Conservation (phyloP, 768 basidiomycete species). For the Suillus paluster region DNA sequence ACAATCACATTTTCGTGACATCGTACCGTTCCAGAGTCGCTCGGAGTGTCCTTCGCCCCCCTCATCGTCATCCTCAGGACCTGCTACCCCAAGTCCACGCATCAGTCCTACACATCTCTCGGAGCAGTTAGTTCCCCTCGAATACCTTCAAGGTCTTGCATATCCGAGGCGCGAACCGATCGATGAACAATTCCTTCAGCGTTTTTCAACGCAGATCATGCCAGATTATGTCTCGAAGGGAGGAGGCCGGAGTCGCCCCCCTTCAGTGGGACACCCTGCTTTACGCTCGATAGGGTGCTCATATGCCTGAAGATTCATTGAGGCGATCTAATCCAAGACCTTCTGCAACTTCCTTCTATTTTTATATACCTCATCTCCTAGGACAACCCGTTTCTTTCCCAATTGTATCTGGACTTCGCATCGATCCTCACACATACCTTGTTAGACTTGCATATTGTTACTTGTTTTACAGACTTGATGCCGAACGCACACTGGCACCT, state of each 20-base stretch:
- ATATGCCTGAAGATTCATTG: neutral
- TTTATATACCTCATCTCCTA: neutral
- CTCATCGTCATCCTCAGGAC: constrained; percentile 43
- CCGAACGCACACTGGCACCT: neutral
- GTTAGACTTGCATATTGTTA: neutral
- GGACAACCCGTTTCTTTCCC: neutral
- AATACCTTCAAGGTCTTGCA: constrained; percentile 60
- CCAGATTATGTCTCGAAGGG: constrained; percentile 22
- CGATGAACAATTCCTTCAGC: constrained; percentile 66
- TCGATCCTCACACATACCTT: constrained; percentile 1
- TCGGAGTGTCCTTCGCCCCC: constrained; percentile 35
- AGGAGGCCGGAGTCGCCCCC: constrained; percentile 17
- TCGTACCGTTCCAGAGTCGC: constrained; percentile 23
- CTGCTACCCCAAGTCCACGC: constrained; percentile 41
- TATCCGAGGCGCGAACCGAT: constrained; percentile 62
- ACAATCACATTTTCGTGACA: constrained; percentile 25
- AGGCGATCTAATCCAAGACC: neutral
- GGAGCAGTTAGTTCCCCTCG: constrained; percentile 60
- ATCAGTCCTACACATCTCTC: constrained; percentile 25
- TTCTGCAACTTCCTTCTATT: neutral
- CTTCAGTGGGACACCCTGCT: constrained; percentile 7
- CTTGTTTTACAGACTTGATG: neutral
- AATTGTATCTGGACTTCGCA: constrained; percentile 3
- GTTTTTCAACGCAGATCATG: constrained; percentile 46
- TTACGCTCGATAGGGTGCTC: neutral